Conservation (phyloP, 495 filamentous ascomycete species). For the Lasiosphaeriaceae sp. region DNA sequence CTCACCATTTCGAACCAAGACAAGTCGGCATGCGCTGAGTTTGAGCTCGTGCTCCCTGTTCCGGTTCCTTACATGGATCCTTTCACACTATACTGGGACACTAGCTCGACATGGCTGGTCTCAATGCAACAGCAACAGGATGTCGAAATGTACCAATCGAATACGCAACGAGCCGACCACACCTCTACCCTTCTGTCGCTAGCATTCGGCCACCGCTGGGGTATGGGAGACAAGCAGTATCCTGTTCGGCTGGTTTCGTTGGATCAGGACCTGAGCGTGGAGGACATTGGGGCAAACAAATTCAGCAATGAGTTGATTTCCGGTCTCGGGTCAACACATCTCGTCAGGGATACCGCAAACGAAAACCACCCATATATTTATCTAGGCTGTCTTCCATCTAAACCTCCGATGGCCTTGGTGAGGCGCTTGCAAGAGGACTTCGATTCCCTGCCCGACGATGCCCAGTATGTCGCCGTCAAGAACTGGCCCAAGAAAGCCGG, state of each 20-base stretch:
- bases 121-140: constrained; percentile 27
- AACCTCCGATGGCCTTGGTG: constrained; percentile 31
- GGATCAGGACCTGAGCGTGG: constrained; percentile 11
- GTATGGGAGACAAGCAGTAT: constrained; percentile 33
- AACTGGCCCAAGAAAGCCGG: constrained; percentile 55
- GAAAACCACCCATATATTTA: constrained; percentile 29
- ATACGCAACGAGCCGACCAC: constrained; percentile 30
- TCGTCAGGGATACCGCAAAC: constrained; percentile 31
- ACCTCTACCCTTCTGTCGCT: constrained; percentile 47
- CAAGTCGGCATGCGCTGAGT: constrained; percentile 27
- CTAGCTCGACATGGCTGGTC: constrained; percentile 36
- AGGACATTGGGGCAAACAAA: constrained; percentile 9
- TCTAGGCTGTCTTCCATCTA: constrained; percentile 28
- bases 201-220: constrained; percentile 42
- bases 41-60: constrained; percentile 47
- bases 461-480: constrained; percentile 46
- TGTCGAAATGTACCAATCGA: neutral
- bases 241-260: constrained; percentile 31
- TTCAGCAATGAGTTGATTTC: constrained; percentile 13
- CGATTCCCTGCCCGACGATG: constrained; percentile 29
- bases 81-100: constrained; percentile 51
- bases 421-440: constrained; percentile 19
- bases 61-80: constrained; percentile 35
- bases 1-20: constrained; percentile 30
- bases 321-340: constrained; percentile 8